A percentile compares a stretch with the other conserved stretches of the same genome.
Conservation (phyloP, 305 asterid species). For the Vinca major region DNA sequence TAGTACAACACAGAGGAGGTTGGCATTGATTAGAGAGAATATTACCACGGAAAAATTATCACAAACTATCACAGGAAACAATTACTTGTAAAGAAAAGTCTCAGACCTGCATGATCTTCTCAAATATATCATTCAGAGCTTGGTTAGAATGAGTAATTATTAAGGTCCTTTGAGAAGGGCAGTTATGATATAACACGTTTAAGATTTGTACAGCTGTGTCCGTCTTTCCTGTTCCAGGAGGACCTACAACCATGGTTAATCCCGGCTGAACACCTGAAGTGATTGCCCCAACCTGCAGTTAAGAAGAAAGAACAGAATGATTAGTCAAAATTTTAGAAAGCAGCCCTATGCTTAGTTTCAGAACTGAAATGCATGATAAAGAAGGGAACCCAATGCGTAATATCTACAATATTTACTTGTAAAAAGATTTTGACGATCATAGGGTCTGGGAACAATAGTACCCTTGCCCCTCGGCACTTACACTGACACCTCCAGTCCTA, state of each 20-base stretch:
- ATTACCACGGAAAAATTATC: neutral
- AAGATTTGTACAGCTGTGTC: conserved; percentile 96
- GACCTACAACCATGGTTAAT: conserved; percentile 96
- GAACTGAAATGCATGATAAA: neutral
- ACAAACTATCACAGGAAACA: neutral
- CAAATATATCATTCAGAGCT: conserved; percentile 93
- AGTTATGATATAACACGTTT: conserved; percentile 92
- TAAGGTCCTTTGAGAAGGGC: conserved; percentile 98
- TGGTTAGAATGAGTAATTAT: conserved; percentile 97
- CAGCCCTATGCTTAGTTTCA: neutral
- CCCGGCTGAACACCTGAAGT: conserved; percentile 94
- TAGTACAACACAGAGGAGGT: neutral
- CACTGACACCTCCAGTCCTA: neutral
- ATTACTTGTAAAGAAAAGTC: neutral
- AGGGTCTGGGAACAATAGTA: neutral
- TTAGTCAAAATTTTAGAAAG: neutral
- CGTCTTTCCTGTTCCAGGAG: conserved; percentile 99
- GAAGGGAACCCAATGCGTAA: neutral
- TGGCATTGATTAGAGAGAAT: neutral
- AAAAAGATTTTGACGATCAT: neutral
- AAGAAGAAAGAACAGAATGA: conserved; percentile 9
- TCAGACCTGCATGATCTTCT: conserved; percentile 94
- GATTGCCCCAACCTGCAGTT: conserved; percentile 73
- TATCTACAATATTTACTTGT: neutral
- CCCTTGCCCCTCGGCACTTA: neutral